Base-by-base conservation (phyloP, 106 monocot genomes). In the Iris macrosiphon region DNA sequence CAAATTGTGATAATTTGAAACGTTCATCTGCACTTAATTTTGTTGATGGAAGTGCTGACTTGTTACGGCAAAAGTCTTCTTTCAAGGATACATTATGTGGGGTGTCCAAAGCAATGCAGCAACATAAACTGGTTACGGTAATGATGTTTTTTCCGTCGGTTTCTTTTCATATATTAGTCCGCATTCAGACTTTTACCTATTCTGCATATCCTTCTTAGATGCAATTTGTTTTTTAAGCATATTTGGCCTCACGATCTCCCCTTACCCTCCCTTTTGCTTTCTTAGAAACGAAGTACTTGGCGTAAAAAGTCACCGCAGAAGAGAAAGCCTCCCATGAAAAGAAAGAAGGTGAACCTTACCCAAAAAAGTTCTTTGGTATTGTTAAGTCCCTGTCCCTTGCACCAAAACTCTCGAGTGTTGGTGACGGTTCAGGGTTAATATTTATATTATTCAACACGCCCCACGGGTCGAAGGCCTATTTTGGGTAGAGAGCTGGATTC, bases 261-360 rank as follows among this genome's bases (percentile, higher is more conserved):
- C 33, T 56, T 45, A 12, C 23, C 49, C 13, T 31, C 34, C 45
- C 4, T 50, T 53, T 24, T 17, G 0, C 59, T 37, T 61, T 32
- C 47, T 23, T 66, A 93, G 87, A 79, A 69, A 63, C 43, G 57
- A 65, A 72, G 27, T 25, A 40, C 31, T 0, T 31, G 20, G 5
- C 43, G 11, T 40, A 80, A 56, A 58, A 83, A 74, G 52, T 8
- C 70, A 40, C 57, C 57, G 25, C 67, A 77, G 31, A 84, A 72
- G 62, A 71, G 57, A 40, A 83, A 57, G 38, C 47, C 59, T 64
- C 40, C 48, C 6, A 7, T 21, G 14, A 81, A 64, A 50, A 84
- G 66, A 63, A 72, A 53, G 60, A 81, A 88, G 93, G 93, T 80
- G 68, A 59, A n/a, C 18, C 6, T 64, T 14, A n/a, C 19, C 64